Evolutionary conservation across 2,329 filamentous ascomycete species (phyloP), one percentile per base, ranked within the genome.

Genomic region (Talaromyces sp.): DNA sequence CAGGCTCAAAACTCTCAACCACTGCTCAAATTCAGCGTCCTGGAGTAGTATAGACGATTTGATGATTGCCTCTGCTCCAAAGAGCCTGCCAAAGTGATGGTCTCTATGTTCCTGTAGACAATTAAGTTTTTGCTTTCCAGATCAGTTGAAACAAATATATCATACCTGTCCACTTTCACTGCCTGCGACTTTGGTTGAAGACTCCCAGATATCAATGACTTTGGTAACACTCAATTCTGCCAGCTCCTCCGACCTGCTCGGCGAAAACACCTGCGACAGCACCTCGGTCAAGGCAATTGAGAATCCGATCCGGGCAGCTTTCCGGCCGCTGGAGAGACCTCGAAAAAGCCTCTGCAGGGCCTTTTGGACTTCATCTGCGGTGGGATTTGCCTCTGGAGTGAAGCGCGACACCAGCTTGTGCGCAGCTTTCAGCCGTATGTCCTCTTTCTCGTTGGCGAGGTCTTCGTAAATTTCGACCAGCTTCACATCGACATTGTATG

Each of bases 241-340:
- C 9, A 69, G 58, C 60, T 55, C 19, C 29, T 55, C 46, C 56
- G 58, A 50, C 63, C 71, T 64, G 58, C 70, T 62, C 56, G 71
- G 43, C 3, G 65, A 58, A 68, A 89, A 89, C 5, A 93, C 76
- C 69, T 93, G 86, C 4, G 84, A 82, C 51, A 96, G 73, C 9
- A 96, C 78, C 74, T 97, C 93, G 0, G 92, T 89, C 66, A 98
- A 78, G 0, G 93, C 93, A 59, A 97, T 82, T 58, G 91, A 96
- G 73, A 96, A 97, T 3, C 95, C 95, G 56, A 95, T 79, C 27
- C 95, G 84, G 19, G 93, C 91, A 13, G 90, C 91, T 77, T 96
- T 96, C 60, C 91, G 87, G 58, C 91, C 89, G 72, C 92, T 97
- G 63, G 93, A 92, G 19, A 98, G 85, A 46, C 95, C 95, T 58